These are phyloP conservation scores for Fusarium chuoi DNA, from an alignment of 2,329 filamentous ascomycete genomes.

Conservation along the genomic window DNA sequence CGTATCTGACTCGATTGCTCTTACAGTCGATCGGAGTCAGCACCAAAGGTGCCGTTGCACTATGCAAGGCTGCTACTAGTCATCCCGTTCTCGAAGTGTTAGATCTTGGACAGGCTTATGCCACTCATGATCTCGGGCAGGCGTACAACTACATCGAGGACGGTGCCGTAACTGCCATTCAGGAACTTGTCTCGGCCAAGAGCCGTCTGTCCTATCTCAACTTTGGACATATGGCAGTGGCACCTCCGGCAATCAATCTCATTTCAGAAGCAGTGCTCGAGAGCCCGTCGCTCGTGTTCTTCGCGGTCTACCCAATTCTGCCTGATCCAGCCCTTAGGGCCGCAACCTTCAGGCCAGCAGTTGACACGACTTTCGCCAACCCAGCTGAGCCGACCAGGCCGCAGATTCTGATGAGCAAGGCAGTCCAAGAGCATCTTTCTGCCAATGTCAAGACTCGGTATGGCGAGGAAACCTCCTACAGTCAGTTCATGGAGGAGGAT, in stretches of 20 bases:
- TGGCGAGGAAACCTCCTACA: slow-evolving; percentile 46
- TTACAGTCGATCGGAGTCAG: slow-evolving; percentile 58
- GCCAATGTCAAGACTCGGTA: slow-evolving; percentile 48
- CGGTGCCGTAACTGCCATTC: slow-evolving; percentile 47
- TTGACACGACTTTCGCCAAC: slow-evolving; percentile 39
- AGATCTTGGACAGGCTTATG: slow-evolving; percentile 58
- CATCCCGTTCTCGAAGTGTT: slow-evolving; percentile 52
- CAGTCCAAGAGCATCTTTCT: slow-evolving; percentile 46
- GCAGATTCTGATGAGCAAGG: slow-evolving; percentile 44
- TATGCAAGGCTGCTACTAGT: slow-evolving; percentile 51
- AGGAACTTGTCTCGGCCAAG: slow-evolving; percentile 47
- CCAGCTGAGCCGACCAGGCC: slow-evolving; percentile 38
- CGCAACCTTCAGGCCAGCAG: slow-evolving; percentile 46
- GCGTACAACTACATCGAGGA: slow-evolving; percentile 61
- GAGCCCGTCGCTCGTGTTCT: slow-evolving; percentile 51
- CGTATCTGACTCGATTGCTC: slow-evolving; percentile 49
- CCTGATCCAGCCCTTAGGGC: slow-evolving; percentile 39
- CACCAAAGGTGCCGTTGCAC: slow-evolving; percentile 51
- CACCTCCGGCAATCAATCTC: slow-evolving; percentile 42
- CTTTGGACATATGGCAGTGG: slow-evolving; percentile 52
- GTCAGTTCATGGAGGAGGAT: slow-evolving; percentile 49
- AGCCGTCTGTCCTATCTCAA: slow-evolving; percentile 54
- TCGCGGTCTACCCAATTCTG: slow-evolving; percentile 50
- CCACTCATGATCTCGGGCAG: slow-evolving; percentile 57
- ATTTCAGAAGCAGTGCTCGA: slow-evolving; percentile 46